These are phyloP conservation scores for Trichodelitschia bisporula DNA, from an alignment of 495 filamentous ascomycete genomes.

Conservation along the genomic window DNA sequence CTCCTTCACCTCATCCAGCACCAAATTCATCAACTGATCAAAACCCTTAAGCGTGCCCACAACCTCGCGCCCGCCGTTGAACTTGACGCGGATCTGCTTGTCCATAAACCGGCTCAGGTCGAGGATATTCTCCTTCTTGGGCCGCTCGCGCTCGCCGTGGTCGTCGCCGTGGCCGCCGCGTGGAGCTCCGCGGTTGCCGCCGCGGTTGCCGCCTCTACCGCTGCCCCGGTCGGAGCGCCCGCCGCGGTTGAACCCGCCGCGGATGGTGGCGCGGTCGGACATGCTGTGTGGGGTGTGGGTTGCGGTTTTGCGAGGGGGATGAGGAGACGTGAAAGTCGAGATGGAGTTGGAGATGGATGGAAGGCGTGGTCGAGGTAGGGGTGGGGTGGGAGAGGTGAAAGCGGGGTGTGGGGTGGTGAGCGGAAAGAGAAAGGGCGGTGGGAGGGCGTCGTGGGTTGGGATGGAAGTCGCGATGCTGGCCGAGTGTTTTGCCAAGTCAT, in stretches of 20 bases:
- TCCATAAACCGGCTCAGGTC: conserved; percentile 92
- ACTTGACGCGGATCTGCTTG: conserved; percentile 82
- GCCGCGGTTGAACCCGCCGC: conserved; percentile 10
- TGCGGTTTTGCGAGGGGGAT: no score
- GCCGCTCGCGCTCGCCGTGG: conserved; percentile 35
- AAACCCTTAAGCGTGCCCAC: conserved; percentile 73
- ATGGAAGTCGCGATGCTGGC: no score
- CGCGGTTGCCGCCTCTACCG: conserved; percentile 15
- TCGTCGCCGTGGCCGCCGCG: conserved; percentile 19
- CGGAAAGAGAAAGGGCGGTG: no score
- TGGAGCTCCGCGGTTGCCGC: conserved; percentile 20
- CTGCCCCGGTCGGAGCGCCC: conserved; percentile 21
- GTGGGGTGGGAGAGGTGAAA: no score
- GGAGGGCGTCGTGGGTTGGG: no score
- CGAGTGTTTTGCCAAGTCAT: no score
- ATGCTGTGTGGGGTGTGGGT: conserved; percentile 17
- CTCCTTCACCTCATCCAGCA: conserved; percentile 86
- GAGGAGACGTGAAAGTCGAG: no score
- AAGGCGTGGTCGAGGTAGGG: no score
- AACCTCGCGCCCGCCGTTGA: conserved; percentile 91
- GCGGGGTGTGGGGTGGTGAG: no score
- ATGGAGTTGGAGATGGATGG: no score
- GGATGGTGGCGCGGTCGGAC: conserved; percentile 44
- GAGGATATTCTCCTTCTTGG: conserved; percentile 96
- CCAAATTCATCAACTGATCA: conserved; percentile 92